Evolutionary conservation across 371 early-diverging fungal genomes (phyloP).

Genomic region (Umbelopsis sp.): DNA sequence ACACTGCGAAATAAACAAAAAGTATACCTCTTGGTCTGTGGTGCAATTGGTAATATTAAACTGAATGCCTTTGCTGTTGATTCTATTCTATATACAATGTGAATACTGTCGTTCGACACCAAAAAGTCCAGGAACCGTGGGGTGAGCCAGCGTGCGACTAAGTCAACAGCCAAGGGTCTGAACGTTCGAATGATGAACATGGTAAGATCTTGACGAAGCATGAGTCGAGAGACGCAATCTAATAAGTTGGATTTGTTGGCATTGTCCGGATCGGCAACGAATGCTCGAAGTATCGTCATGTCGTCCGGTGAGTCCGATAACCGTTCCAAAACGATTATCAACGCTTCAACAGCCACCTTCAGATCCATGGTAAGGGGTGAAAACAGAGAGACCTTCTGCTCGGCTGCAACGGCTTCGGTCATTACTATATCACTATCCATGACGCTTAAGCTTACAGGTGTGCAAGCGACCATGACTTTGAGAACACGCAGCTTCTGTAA

Average conservation of each 20-base stretch:
- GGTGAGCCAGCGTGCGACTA: slow-evolving; percentile 78
- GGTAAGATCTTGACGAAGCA: slow-evolving; percentile 42
- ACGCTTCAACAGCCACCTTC: neutral
- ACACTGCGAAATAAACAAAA: neutral
- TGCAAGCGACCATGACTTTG: too few relatives aligned
- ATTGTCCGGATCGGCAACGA: slow-evolving; percentile 22
- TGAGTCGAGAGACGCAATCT: slow-evolving; percentile 38
- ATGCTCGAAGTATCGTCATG: slow-evolving; percentile 21
- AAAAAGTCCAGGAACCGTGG: slow-evolving; percentile 52
- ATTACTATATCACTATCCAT: slow-evolving; percentile 16
- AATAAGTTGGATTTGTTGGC: slow-evolving; percentile 30
- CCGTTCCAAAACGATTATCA: slow-evolving; percentile 4
- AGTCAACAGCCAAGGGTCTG: slow-evolving; percentile 81
- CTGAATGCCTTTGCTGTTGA: slow-evolving; percentile 67
- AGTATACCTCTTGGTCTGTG: slow-evolving; percentile 74
- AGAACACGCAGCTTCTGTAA: too few relatives aligned
- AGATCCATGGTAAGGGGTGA: slow-evolving; percentile 14
- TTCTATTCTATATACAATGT: slow-evolving; percentile 51
- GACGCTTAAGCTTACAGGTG: neutral
- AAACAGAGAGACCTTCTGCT: slow-evolving; percentile 8
- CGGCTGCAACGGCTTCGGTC: slow-evolving; percentile 16
- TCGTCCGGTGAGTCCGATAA: slow-evolving; percentile 4
- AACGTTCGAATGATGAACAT: slow-evolving; percentile 56
- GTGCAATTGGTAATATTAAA: slow-evolving; percentile 67
- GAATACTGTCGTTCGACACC: slow-evolving; percentile 27